Base-by-base conservation (phyloP, 345 rosid genomes). In the Camelina sativa region DNA sequence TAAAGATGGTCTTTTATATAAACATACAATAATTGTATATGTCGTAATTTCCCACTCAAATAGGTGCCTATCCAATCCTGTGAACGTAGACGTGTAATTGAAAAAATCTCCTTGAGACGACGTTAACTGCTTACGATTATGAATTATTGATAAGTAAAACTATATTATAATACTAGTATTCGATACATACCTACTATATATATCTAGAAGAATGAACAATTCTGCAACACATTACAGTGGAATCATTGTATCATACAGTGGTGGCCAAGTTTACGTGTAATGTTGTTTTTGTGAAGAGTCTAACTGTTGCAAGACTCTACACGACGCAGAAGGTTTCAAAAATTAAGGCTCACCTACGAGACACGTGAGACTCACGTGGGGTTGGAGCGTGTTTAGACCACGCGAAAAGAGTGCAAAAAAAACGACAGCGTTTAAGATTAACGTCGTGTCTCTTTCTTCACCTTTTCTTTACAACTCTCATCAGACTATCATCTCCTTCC, bases 401-500 rank as follows among this genome's bases (percentile, higher is more conserved):
- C 84, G 86, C 72, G 81, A 57, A 76, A 78, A 32, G 66, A 8
- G 54, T 10, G 8, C n/a, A n/a, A n/a, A n/a, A 1, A 59, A 65
- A 72, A 72, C 77, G 81, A 16, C 77, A 17, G 1, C 74, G 56
- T 68, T 61, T 57, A 9, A 10, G 9, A 12, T 7, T 8, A 58
- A 7, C 52, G 85, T 73, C 98, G 97, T 93, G 94, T 91, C 91
- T 50, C 75, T 81, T 79, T 83, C 85, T 67, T 83, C 50, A 58
- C 96, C 98, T 76, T 54, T n/a, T 62, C 57, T 47, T 47, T 80
- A 74, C 75, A 22, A 11, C 7, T 56, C 55, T 41, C 37, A 28
- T 34, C 37, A 48, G 34, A 59, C 76, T n/a, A 58, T 72, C 81
- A 58, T 72, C 81, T 60, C 35, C 58, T 72, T 61, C 69, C 34